phyloP scores from a whole-genome alignment of 78 protist species.

The Polysphondylium violaceum region DNA sequence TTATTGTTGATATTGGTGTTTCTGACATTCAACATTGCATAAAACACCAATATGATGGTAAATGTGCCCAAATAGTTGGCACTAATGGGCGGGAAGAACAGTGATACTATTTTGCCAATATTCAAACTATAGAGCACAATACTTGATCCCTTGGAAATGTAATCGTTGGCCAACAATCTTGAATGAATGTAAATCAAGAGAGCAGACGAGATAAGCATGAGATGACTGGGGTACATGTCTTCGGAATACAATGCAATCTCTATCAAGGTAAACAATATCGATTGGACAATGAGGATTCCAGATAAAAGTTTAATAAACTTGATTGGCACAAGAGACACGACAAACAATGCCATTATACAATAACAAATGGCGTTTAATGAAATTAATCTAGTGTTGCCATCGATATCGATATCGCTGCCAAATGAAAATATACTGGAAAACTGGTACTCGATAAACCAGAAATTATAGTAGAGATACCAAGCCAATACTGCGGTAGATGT shows the following conservation, averaged over 20 bases:
- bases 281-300: background rate
- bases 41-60: no score
- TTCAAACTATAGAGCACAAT: no score
- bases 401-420: no score
- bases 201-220: background rate
- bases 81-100: no score
- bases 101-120: no score
- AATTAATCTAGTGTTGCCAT: no score
- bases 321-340: background rate
- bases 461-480: background rate
- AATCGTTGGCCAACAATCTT: background rate
- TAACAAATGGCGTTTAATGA: background rate
- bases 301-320: background rate
- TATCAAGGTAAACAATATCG: constrained; percentile 3
- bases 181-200: background rate
- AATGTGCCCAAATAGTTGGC: no score
- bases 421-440: no score
- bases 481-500: no score
- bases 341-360: background rate
- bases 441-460: constrained; percentile 10
- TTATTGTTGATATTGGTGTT: no score
- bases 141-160: background rate
- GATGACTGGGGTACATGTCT: constrained; percentile 20
- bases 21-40: no score
- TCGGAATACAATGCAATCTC: constrained; percentile 20